These are phyloP conservation scores for Cercophora samala DNA, from an alignment of 495 filamentous ascomycete genomes.

Conservation along the genomic window DNA sequence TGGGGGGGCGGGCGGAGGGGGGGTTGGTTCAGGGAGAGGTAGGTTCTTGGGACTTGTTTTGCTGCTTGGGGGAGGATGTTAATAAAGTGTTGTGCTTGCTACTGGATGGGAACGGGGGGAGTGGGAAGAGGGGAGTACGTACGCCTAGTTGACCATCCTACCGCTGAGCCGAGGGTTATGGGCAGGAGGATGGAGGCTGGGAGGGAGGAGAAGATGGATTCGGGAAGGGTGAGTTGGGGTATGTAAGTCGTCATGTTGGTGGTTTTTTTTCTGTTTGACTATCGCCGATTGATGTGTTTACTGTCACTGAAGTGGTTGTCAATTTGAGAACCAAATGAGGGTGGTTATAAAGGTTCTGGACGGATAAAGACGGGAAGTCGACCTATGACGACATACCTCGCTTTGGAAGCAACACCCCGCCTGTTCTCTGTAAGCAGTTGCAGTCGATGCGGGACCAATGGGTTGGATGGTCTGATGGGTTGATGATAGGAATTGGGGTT, in stretches of 20 bases:
- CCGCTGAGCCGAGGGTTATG: conserved; percentile 57
- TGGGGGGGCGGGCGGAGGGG: conserved; percentile 73
- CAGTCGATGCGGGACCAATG: background rate
- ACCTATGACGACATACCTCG: background rate
- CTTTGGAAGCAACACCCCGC: background rate
- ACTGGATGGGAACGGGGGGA: background rate
- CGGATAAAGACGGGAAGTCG: background rate
- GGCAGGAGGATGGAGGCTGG: conserved; percentile 69
- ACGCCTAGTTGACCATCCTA: conserved; percentile 62
- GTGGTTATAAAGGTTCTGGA: background rate
- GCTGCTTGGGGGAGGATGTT: conserved; percentile 28
- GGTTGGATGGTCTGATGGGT: background rate
- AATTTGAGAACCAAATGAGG: background rate
- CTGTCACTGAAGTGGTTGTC: background rate
- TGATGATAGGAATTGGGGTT: background rate
- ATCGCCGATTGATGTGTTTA: background rate
- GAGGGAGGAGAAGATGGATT: conserved; percentile 58
- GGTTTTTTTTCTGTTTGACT: background rate
- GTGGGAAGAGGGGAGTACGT: conserved; percentile 25
- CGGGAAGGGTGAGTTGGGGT: conserved; percentile 61
- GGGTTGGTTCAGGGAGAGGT: conserved; percentile 70
- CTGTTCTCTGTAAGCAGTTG: background rate
- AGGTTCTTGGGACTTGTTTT: conserved; percentile 52
- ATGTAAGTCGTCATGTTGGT: conserved; percentile 65
- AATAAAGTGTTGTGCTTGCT: too few relatives aligned